phyloP scores from a whole-genome alignment of 495 filamentous ascomycete genomes.

The Aspergillus egyptiacus region DNA sequence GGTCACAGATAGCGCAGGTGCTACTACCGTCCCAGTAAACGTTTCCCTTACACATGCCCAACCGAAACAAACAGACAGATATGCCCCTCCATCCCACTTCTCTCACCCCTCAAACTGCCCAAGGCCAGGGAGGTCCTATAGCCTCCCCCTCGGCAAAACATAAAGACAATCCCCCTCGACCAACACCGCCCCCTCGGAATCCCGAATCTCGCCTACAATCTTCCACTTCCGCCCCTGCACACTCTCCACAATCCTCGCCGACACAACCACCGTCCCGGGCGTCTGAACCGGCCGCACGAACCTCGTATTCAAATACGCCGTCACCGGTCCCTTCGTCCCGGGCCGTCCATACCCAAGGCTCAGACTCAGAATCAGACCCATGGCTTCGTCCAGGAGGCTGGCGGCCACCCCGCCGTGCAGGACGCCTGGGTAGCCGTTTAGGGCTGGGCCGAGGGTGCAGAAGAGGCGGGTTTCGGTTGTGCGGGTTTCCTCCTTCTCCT shows the following conservation, averaged over 20 bases:
- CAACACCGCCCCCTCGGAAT: constrained; percentile 33
- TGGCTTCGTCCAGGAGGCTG: constrained; percentile 53
- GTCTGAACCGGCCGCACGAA: constrained; percentile 51
- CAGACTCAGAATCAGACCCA: constrained; percentile 41
- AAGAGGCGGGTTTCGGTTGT: constrained; percentile 40
- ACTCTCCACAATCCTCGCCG: constrained; percentile 30
- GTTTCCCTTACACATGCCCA: no score
- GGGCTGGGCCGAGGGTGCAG: constrained; percentile 19
- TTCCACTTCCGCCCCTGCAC: constrained; percentile 43
- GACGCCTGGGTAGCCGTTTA: constrained; percentile 54
- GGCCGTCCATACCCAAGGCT: constrained; percentile 8
- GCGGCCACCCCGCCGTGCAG: constrained; percentile 47
- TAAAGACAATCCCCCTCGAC: constrained; percentile 44
- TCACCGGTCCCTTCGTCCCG: constrained; percentile 29
- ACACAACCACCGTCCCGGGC: constrained; percentile 47
- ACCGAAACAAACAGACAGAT: no score
- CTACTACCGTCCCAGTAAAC: no score
- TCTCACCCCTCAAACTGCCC: no score
- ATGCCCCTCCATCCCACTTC: no score
- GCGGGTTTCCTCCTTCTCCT: constrained; percentile 9
- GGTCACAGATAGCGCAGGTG: no score
- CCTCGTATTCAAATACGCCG: constrained; percentile 52
- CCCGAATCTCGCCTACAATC: constrained; percentile 37
- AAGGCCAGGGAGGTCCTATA: not conserved
- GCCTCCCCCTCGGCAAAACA: constrained; percentile 24